Evolutionary conservation across 257 asterid species (phyloP).

Genomic region (Solanum microdontum): DNA sequence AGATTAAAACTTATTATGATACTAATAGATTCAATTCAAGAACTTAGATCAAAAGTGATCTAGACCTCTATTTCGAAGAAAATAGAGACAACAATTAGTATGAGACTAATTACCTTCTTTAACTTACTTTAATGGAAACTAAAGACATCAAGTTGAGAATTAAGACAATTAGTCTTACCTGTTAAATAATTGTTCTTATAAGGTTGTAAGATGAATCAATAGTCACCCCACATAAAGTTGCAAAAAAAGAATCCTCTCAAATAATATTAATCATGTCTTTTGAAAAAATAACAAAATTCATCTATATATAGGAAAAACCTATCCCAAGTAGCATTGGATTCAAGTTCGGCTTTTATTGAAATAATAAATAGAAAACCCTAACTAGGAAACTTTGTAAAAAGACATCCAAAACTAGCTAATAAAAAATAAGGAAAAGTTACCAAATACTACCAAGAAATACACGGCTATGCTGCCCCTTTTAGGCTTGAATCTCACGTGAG

Average conservation of each 20-base stretch:
- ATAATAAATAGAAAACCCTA: not conserved
- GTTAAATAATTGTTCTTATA: too few relatives aligned
- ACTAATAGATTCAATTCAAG: not conserved
- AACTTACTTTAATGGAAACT: not conserved
- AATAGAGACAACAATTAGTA: not conserved
- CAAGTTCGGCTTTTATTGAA: not conserved
- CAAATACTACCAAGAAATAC: not conserved
- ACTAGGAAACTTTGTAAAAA: not conserved
- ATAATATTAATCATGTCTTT: not conserved
- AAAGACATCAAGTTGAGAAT: too few relatives aligned
- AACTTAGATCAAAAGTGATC: not conserved
- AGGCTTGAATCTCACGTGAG: not conserved
- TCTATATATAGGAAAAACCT: not conserved
- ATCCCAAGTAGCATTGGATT: not conserved
- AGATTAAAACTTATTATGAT: not conserved
- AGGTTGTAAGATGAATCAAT: not conserved
- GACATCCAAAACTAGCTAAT: not conserved
- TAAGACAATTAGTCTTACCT: not conserved
- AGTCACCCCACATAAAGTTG: not conserved
- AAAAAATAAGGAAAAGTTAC: not conserved
- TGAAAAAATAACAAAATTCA: not conserved
- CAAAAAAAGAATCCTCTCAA: not conserved
- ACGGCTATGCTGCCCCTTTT: not conserved
- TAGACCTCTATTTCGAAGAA: not conserved
- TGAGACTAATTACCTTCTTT: not conserved